Conservation (phyloP, 1,139 yeast genomes). For the Debaryomyces coudertii region DNA sequence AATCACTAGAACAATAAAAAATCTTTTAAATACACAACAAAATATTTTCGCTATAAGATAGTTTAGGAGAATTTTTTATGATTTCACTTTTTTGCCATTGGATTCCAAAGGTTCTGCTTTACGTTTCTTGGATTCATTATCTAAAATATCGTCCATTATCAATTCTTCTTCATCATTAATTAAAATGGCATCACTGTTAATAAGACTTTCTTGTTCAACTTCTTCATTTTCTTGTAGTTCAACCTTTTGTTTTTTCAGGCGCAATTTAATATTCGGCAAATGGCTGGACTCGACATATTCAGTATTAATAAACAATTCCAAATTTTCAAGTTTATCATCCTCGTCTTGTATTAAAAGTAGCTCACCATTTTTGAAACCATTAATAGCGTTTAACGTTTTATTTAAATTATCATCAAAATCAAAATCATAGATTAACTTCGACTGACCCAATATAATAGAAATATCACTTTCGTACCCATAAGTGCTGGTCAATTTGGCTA, state of each 20-base stretch:
- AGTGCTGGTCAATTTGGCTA: conserved; percentile 46
- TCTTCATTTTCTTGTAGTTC: conserved; percentile 16
- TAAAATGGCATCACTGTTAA: conserved; percentile 9
- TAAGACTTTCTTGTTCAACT: conserved; percentile 17
- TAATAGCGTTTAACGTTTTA: conserved; percentile 50
- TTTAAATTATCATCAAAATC: conserved; percentile 84
- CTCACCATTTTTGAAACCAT: conserved; percentile 59
- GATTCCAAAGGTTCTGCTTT: conserved; percentile 11
- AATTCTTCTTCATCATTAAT: conserved; percentile 14
- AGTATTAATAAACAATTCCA: conserved; percentile 64
- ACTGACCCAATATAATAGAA: conserved; percentile 60
- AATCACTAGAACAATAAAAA: background rate
- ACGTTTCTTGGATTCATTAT: conserved; percentile 27
- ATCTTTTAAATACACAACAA: background rate
- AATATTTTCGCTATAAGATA: too few relatives aligned
- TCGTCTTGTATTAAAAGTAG: conserved; percentile 78
- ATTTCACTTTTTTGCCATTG: background rate
- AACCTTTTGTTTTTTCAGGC: conserved; percentile 20
- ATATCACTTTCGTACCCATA: conserved; percentile 70
- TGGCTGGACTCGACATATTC: conserved; percentile 16
- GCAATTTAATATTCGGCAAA: conserved; percentile 30
- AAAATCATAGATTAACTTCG: conserved; percentile 73
- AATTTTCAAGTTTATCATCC: conserved; percentile 63
- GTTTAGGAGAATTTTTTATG: background rate
- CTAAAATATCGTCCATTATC: conserved; percentile 14